Evolutionary conservation across 2,329 filamentous ascomycete genomes (phyloP).

Genomic region (Parafenestella ontariensis): DNA sequence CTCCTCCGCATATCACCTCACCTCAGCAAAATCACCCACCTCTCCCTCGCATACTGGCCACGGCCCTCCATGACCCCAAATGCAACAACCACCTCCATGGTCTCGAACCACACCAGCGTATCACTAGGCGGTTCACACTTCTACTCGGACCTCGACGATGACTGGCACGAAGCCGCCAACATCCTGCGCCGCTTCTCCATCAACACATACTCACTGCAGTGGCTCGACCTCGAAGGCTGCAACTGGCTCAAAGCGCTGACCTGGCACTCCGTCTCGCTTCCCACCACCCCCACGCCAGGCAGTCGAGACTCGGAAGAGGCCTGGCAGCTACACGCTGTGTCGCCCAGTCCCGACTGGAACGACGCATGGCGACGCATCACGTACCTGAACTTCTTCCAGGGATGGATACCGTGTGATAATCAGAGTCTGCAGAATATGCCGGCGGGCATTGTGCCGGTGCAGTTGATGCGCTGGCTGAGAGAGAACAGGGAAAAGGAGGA

Average conservation of each 20-base stretch:
- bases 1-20: slow-evolving; percentile 61
- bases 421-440: slow-evolving; percentile 44
- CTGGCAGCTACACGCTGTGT: slow-evolving; percentile 15
- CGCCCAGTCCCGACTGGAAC: slow-evolving; percentile 47
- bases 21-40: slow-evolving; percentile 64
- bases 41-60: slow-evolving; percentile 70
- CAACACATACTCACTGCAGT: slow-evolving; percentile 64
- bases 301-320: slow-evolving; percentile 1
- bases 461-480: slow-evolving; percentile 45
- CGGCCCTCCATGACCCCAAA: slow-evolving; percentile 64
- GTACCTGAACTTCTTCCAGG: slow-evolving; percentile 53
- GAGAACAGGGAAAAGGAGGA: slow-evolving; percentile 36
- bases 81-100: slow-evolving; percentile 54
- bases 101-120: slow-evolving; percentile 52
- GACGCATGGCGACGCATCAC: slow-evolving; percentile 54
- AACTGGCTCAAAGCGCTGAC: slow-evolving; percentile 62
- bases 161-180: slow-evolving; percentile 63
- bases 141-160: slow-evolving; percentile 61
- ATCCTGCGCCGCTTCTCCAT: slow-evolving; percentile 64
- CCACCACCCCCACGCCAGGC: neutral
- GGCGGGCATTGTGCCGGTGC: slow-evolving; percentile 40
- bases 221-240: slow-evolving; percentile 69
- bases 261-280: slow-evolving; percentile 39
- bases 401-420: slow-evolving; percentile 51
- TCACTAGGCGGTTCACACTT: slow-evolving; percentile 60